These are phyloP conservation scores for Teratosphaeria nubilosa DNA, from an alignment of 2,329 filamentous ascomycete genomes.

Conservation along the genomic window DNA sequence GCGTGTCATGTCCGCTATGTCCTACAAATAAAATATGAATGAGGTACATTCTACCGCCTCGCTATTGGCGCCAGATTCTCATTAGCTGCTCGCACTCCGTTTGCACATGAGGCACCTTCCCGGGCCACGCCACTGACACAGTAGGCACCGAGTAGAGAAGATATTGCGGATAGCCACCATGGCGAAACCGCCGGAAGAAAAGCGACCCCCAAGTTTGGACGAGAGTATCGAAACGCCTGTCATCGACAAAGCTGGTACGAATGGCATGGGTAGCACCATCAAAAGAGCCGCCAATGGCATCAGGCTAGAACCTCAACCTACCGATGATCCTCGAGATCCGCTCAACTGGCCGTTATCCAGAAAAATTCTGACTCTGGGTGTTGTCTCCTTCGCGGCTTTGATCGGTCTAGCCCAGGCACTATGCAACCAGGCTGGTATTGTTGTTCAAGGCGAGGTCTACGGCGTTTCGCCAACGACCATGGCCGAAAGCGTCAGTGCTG, in stretches of 20 bases:
- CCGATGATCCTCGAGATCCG: constrained; percentile 1
- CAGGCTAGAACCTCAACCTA: constrained; percentile 1
- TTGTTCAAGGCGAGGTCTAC: not conserved
- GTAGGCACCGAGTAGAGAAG: not conserved
- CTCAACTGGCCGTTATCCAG: not conserved
- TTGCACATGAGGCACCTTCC: not conserved
- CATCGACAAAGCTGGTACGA: not conserved
- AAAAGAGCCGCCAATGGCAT: not conserved
- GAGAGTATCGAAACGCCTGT: not conserved
- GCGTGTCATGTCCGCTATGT: not conserved
- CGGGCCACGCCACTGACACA: not conserved
- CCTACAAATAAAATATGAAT: not conserved
- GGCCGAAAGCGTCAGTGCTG: not conserved
- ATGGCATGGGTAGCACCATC: not conserved
- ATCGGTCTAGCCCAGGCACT: not conserved
- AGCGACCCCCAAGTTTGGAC: not conserved
- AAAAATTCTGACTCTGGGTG: not conserved
- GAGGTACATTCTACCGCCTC: not conserved
- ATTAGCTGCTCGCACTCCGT: not conserved
- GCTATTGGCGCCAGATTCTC: not conserved
- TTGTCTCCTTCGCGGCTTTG: constrained; percentile 1
- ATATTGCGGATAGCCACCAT: not conserved
- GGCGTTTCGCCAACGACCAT: not conserved
- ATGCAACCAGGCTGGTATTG: not conserved
- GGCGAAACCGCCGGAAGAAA: not conserved